Evolutionary conservation across 176 grass and related monocot genomes (phyloP).

Genomic region (Carex kokanica): DNA sequence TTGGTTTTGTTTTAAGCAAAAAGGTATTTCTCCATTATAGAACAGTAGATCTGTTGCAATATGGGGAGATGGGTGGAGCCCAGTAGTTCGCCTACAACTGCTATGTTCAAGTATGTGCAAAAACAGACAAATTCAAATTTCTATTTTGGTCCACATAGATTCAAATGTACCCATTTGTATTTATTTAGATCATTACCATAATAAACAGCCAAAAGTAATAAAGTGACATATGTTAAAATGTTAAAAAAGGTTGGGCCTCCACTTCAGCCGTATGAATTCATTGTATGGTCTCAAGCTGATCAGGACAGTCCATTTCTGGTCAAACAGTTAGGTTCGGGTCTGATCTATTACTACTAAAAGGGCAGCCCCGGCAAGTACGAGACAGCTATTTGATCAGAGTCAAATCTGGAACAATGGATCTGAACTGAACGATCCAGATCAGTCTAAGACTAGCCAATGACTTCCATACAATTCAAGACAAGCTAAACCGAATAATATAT

Average conservation of each 20-base stretch:
- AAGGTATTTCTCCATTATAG: background rate
- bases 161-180: background rate
- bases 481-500: background rate
- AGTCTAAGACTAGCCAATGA: background rate
- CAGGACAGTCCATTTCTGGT: background rate
- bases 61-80: background rate
- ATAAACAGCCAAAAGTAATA: background rate
- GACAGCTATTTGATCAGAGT: too few relatives aligned
- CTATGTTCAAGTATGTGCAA: background rate
- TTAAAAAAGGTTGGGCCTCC: background rate
- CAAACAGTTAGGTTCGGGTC: background rate
- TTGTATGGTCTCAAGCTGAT: background rate
- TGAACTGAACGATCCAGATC: background rate
- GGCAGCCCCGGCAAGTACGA: background rate
- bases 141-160: background rate
- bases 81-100: background rate
- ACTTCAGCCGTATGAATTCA: background rate
- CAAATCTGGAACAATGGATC: background rate
- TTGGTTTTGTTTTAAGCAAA: background rate
- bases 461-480: background rate
- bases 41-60: background rate
- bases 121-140: background rate
- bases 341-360: background rate
- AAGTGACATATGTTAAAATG: background rate
- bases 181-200: background rate